Evolutionary conservation across 2,329 filamentous ascomycete species (phyloP).

Genomic region (Beauveria australis): DNA sequence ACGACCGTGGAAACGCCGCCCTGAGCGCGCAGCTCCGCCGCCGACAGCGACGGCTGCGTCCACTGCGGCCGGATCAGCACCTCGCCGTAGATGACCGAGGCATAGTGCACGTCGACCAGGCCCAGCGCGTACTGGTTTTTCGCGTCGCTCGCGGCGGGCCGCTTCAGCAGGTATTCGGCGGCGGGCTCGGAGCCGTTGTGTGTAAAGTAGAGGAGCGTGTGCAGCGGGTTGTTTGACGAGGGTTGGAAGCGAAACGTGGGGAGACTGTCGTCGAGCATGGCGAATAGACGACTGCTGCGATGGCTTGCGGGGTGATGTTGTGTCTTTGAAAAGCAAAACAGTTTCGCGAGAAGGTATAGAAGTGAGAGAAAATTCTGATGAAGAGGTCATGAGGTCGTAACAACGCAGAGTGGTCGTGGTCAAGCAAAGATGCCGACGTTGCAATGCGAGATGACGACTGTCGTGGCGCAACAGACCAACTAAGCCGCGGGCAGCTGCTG

Average conservation of each 20-base stretch:
- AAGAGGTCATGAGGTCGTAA: neutral
- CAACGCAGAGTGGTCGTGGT: neutral
- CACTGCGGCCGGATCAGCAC: conserved; percentile 78
- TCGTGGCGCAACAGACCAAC: neutral
- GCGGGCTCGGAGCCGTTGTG: conserved; percentile 73
- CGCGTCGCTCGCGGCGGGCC: conserved; percentile 59
- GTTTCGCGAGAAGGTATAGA: no score
- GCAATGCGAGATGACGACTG: neutral
- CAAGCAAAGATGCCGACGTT: neutral
- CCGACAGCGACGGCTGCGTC: conserved; percentile 72
- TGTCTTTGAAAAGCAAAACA: neutral
- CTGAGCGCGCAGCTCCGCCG: conserved; percentile 66
- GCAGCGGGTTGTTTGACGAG: conserved; percentile 43
- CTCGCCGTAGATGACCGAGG: conserved; percentile 79
- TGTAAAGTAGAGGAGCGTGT: conserved; percentile 50
- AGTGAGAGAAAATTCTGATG: neutral
- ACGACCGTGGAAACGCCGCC: conserved; percentile 56
- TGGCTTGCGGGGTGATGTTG: neutral
- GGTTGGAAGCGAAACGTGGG: conserved; percentile 57
- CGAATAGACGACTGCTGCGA: neutral
- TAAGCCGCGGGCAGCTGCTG: neutral
- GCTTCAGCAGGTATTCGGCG: conserved; percentile 72
- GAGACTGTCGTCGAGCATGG: conserved; percentile 94
- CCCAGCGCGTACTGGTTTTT: conserved; percentile 82
- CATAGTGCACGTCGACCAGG: conserved; percentile 72